A percentile compares a stretch with the other conserved stretches of the same genome.
phyloP scores from a whole-genome alignment of 345 rosid genomes.

The Geranium brycei region DNA sequence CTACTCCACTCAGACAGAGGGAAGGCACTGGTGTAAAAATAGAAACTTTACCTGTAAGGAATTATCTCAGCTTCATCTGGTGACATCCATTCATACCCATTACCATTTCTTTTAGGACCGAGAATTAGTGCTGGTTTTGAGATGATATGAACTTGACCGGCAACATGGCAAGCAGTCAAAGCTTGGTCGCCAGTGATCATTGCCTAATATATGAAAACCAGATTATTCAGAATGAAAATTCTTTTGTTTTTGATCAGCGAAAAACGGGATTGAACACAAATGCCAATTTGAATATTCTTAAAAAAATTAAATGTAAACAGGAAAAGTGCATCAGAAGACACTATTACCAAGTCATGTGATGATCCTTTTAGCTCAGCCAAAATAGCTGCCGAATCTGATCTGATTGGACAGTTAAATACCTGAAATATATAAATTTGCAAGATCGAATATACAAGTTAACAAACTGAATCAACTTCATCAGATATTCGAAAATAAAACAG shows the following conservation, averaged over 20 bases:
- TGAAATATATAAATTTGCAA: constrained; percentile 22
- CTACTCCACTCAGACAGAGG: neutral
- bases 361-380: constrained; percentile 77
- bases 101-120: constrained; percentile 26
- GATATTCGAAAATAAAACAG: neutral
- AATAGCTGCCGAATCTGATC: constrained; percentile 78
- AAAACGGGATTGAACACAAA: neutral
- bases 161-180: constrained; percentile 98
- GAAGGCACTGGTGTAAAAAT: neutral
- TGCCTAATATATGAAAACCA: constrained; percentile 32
- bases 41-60: constrained; percentile 41
- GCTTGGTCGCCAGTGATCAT: constrained; percentile 99
- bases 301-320: neutral
- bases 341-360: constrained; percentile 84
- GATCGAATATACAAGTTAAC: constrained; percentile 2
- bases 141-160: constrained; percentile 84
- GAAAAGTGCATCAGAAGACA: neutral
- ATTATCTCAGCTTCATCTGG: constrained; percentile 78
- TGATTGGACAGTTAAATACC: constrained; percentile 98
- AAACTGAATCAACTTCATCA: neutral
- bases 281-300: neutral
- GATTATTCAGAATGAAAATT: neutral
- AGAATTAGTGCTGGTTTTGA: constrained; percentile 80
- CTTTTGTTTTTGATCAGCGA: neutral
- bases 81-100: constrained; percentile 66